Evolutionary conservation across 257 asterid genomes (phyloP).

Genomic region (Eucommia ulmoides): DNA sequence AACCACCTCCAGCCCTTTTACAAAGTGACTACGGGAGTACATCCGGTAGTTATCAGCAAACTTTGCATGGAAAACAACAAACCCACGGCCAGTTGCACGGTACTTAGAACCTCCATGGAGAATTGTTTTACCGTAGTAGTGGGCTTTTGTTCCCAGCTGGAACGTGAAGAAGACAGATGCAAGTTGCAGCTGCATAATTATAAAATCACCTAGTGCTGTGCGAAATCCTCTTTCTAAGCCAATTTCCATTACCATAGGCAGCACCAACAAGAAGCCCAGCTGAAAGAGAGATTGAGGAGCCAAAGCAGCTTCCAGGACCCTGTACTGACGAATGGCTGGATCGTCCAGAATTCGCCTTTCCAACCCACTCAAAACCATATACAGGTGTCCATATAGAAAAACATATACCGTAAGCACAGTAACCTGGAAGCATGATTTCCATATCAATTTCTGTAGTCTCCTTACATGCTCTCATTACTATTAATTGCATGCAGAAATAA

Average conservation of each 20-base stretch:
- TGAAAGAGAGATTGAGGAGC: slow-evolving; percentile 85
- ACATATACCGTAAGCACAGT: slow-evolving; percentile 77
- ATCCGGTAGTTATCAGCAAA: slow-evolving; percentile 85
- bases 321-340: slow-evolving; percentile 51
- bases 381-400: slow-evolving; percentile 76
- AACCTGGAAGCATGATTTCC: slow-evolving; percentile 33
- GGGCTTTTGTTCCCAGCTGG: slow-evolving; percentile 94
- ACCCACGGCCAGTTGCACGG: slow-evolving; percentile 94
- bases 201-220: slow-evolving; percentile 79
- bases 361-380: slow-evolving; percentile 91
- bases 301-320: slow-evolving; percentile 79
- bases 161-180: slow-evolving; percentile 95
- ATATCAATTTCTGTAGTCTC: slow-evolving; percentile 13
- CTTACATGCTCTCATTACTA: not conserved
- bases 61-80: slow-evolving; percentile 87
- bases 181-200: slow-evolving; percentile 91
- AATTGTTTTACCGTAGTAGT: slow-evolving; percentile 76
- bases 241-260: slow-evolving; percentile 97
- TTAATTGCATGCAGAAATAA: slow-evolving; percentile 2
- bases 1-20: slow-evolving; percentile 85
- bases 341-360: slow-evolving; percentile 70
- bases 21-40: slow-evolving; percentile 95
- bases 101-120: slow-evolving; percentile 94
- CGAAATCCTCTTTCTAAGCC: slow-evolving; percentile 94
- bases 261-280: slow-evolving; percentile 73